A percentile compares a stretch with the other conserved stretches of the same genome.
Conservation (phyloP, 495 filamentous ascomycete genomes). For the Talaromyces thailandensis region DNA sequence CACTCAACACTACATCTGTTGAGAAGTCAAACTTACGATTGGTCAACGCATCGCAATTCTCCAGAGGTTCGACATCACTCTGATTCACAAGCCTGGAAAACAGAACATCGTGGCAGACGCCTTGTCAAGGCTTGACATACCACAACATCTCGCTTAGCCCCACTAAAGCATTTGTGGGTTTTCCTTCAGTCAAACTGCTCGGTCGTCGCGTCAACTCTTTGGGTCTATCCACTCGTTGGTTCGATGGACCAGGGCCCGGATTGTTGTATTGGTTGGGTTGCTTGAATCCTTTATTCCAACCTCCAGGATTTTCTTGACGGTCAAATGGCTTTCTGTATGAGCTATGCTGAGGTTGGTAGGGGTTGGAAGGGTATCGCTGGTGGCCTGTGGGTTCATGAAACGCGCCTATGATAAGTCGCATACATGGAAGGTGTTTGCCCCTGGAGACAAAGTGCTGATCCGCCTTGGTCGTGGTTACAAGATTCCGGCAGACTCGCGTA, state of each 20-base stretch:
- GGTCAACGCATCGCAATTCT: neutral
- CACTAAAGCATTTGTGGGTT: constrained; percentile 7
- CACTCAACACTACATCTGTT: no score
- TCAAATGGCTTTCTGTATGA: no score
- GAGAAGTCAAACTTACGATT: no score
- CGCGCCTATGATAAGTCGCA: neutral
- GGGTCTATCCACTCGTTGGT: neutral
- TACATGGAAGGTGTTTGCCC: neutral
- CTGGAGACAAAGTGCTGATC: neutral
- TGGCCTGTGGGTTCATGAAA: no score
- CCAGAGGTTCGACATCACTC: neutral
- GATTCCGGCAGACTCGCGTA: neutral
- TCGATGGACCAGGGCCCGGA: no score
- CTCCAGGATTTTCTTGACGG: no score
- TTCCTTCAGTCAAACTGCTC: constrained; percentile 2
- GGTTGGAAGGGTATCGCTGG: no score
- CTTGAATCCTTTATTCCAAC: no score
- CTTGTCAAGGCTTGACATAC: neutral
- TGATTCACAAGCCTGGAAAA: neutral
- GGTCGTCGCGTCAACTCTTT: constrained; percentile 4
- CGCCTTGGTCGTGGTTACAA: neutral
- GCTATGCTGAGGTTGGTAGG: no score
- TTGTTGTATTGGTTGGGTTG: no score
- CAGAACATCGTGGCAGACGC: neutral
- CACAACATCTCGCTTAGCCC: constrained; percentile 5